Percentiles rank a stretch among this genome's conserved stretches.
Conservation (phyloP, 345 rosid species). For the Gossypium australe region DNA sequence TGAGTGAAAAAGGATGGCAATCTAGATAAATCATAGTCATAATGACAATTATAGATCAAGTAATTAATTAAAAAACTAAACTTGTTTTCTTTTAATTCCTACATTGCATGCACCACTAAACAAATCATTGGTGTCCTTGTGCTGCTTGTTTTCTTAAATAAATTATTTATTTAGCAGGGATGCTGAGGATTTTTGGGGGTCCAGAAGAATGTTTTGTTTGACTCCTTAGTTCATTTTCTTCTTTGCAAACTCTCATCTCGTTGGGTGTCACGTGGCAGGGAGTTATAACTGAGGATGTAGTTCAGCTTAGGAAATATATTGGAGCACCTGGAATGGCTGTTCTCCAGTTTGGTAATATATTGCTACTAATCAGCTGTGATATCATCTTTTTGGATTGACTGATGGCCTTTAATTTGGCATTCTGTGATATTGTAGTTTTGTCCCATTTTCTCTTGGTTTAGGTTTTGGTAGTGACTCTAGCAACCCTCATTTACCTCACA, state of each 20-base stretch:
- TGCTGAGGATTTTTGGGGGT: background rate
- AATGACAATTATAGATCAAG: background rate
- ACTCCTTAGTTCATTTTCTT: background rate
- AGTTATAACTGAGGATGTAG: conserved; percentile 91
- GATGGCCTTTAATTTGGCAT: conserved; percentile 7
- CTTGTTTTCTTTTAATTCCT: background rate
- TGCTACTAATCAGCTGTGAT: background rate
- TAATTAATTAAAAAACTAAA: background rate
- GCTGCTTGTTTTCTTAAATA: background rate
- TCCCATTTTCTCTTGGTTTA: conserved; percentile 25
- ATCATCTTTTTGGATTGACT: background rate
- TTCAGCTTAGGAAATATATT: conserved; percentile 73
- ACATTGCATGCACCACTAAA: conserved; percentile 2
- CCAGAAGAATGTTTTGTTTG: background rate
- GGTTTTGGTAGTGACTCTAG: conserved; percentile 79
- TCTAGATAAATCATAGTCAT: background rate
- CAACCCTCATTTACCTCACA: conserved; percentile 94
- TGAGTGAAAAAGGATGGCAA: background rate
- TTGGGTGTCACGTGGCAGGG: conserved; percentile 43
- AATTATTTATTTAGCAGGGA: background rate
- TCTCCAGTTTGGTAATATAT: conserved; percentile 79
- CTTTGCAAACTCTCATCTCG: background rate
- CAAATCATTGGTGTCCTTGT: background rate
- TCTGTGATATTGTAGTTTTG: background rate
- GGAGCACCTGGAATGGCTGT: conserved; percentile 99